Evolutionary conservation across 768 basidiomycete genomes (phyloP).

Genomic region (Mycena galopus): DNA sequence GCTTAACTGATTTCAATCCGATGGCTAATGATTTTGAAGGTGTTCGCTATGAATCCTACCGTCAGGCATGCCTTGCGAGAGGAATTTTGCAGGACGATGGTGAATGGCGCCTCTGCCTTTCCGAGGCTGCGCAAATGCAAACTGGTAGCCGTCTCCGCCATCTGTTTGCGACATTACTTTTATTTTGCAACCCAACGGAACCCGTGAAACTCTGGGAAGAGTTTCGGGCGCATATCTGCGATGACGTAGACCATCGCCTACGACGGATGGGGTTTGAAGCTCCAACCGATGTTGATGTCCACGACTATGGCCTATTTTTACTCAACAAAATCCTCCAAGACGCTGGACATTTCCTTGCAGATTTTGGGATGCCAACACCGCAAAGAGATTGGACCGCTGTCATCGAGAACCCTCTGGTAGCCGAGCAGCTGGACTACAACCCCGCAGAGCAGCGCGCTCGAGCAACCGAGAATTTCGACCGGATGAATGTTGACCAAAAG

Average conservation of each 20-base stretch:
- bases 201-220: not conserved
- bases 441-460: not conserved
- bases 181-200: conserved; percentile 5
- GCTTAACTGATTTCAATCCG: too few relatives aligned
- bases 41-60: conserved; percentile 27
- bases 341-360: not conserved
- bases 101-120: conserved; percentile 54
- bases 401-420: not conserved
- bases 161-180: conserved; percentile 49
- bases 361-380: conserved; percentile 34
- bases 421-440: not conserved
- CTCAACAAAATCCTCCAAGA: conserved; percentile 9
- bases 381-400: not conserved
- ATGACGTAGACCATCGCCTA: not conserved
- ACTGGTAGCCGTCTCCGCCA: conserved; percentile 47
- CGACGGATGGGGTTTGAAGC: not conserved
- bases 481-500: not conserved
- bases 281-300: not conserved
- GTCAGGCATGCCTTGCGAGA: conserved; percentile 44
- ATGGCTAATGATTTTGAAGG: not conserved
- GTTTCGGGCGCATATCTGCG: conserved; percentile 5
- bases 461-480: not conserved
- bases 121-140: conserved; percentile 49
- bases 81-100: conserved; percentile 55
- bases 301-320: not conserved